Base-by-base conservation (phyloP, 441 rosid genomes). In the Arabidopsis hybrid region DNA sequence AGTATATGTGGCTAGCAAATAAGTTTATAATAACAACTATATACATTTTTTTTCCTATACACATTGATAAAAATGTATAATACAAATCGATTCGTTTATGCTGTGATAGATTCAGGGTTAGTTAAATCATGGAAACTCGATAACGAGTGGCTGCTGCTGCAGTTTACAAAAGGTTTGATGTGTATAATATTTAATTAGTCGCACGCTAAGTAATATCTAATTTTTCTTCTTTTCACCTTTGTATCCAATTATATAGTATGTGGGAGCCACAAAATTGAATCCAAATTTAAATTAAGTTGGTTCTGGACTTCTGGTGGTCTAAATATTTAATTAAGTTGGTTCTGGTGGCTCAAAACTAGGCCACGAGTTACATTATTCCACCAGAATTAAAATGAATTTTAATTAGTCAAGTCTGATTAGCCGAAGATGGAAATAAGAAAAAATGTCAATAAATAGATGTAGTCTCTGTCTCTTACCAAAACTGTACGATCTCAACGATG, bases 291-390 rank as follows among this genome's bases (percentile, higher is more conserved):
- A 35, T 47, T 72, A 72, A 17, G 56, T 10, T 43, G 11, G 47
- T n/a, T n/a, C n/a, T n/a, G n/a, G n/a, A n/a, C n/a, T 42, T 46
- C n/a, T 14, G n/a, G 17, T 57, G 77, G 71, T 32, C 14, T 65
- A 47, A 11, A 3, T 34, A 46, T 35, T 35, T 43, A 56, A 68
- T 46, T 72, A 72, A 31, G 56, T 18, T 35, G 5, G 49, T 34
- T 73, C 21, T 12, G 21, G 21, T 58, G 78, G 78, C 53, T 13
- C 39, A 49, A 49, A 17, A 4, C 18, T 49, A 66, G 16, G 61
- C 52, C 78, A 74, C 67, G 47, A 50, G 45, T 14, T 39, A 50
- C 46, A 74, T 59, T 16, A 38, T 3, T 13, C 67, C 53, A 66
- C 67, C 13, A 65, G 35, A 31, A 29, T 29, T 17, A 43, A 65